phyloP scores from a whole-genome alignment of 257 asterid genomes.

The Misopates orontium region DNA sequence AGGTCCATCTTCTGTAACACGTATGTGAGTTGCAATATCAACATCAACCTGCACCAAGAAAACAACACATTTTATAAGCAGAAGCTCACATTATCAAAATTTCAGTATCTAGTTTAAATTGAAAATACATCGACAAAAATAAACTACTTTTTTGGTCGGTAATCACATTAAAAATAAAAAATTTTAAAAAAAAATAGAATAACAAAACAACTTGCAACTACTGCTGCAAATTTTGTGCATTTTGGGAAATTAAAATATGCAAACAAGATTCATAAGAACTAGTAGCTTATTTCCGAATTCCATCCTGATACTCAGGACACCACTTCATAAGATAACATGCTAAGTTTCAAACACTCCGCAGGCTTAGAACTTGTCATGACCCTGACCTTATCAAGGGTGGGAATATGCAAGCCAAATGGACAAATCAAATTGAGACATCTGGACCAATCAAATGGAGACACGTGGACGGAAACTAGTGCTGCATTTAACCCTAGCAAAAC shows the following conservation, averaged over 20 bases:
- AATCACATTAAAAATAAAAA: too few species aligned
- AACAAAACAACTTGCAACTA: conserved; percentile 3
- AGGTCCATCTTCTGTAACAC: conserved; percentile 87
- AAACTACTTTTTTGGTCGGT: background rate
- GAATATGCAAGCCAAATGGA: too few species aligned
- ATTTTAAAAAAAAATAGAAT: background rate
- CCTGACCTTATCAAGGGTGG: too few species aligned
- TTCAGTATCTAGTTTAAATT: background rate
- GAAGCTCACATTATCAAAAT: background rate
- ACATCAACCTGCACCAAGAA: conserved; percentile 60
- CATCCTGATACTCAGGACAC: conserved; percentile 13
- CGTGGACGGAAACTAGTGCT: too few species aligned
- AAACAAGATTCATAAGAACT: background rate
- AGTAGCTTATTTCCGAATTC: conserved; percentile 5
- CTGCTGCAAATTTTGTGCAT: background rate
- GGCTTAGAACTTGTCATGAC: too few species aligned
- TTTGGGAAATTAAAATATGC: background rate
- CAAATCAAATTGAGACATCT: too few species aligned
- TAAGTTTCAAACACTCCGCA: background rate
- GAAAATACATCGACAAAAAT: background rate
- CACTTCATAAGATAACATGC: background rate
- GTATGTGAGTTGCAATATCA: conserved; percentile 80
- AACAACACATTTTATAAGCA: conserved; percentile 7
- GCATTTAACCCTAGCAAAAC: too few species aligned
- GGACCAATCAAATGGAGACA: too few species aligned